Conservation (phyloP, 2,329 filamentous ascomycete genomes). For the Xylogone sp. region DNA sequence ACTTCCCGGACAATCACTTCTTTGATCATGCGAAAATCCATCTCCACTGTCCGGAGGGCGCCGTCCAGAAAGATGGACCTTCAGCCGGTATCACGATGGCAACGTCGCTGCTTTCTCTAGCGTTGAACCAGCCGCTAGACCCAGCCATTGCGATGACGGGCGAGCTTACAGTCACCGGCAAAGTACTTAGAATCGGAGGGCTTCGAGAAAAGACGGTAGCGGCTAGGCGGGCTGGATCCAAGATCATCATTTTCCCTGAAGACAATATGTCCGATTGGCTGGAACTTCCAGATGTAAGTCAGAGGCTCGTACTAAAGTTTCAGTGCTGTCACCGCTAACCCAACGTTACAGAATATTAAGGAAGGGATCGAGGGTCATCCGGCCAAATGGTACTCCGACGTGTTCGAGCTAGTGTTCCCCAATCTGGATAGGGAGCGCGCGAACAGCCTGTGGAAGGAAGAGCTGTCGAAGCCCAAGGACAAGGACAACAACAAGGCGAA, state of each 20-base stretch:
- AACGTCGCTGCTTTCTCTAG: conserved; percentile 83
- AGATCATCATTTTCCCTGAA: conserved; percentile 88
- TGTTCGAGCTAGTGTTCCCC: conserved; percentile 89
- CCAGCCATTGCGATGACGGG: conserved; percentile 97
- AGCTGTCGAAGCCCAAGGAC: conserved; percentile 21
- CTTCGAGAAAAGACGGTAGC: conserved; percentile 96
- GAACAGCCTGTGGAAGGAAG: conserved; percentile 55
- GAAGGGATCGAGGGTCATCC: conserved; percentile 88
- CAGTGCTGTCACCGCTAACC: conserved; percentile 2
- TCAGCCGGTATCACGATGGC: conserved; percentile 98
- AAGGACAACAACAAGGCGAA: conserved; percentile 41
- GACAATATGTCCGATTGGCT: conserved; percentile 98
- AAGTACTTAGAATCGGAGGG: conserved; percentile 91
- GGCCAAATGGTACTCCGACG: conserved; percentile 89
- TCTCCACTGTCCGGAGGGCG: conserved; percentile 93
- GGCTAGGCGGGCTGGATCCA: conserved; percentile 85
- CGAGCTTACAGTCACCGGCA: conserved; percentile 93
- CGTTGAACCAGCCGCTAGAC: conserved; percentile 71
- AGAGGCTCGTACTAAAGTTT: neutral
- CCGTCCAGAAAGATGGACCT: conserved; percentile 90
- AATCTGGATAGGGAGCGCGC: conserved; percentile 69
- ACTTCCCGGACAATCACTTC: conserved; percentile 89
- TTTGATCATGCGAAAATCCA: conserved; percentile 95
- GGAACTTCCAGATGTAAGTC: conserved; percentile 87
- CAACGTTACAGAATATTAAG: conserved; percentile 82